These are phyloP conservation scores for Elaeis guineensis DNA, from an alignment of 176 grass and related monocot genomes.

Conservation along the genomic window DNA sequence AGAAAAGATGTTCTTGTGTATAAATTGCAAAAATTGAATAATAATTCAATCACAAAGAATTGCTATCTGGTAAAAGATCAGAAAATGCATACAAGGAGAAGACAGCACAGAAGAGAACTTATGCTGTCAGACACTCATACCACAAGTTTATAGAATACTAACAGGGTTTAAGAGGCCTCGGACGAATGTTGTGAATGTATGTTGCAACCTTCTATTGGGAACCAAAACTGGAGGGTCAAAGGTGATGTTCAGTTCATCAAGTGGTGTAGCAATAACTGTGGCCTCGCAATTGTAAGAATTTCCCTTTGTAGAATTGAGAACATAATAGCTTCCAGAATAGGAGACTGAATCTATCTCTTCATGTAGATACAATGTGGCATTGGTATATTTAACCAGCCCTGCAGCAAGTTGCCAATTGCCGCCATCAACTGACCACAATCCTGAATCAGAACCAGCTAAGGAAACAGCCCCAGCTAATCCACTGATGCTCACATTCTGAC, in stretches of 20 bases:
- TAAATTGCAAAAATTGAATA: too few relatives aligned
- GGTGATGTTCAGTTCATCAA: slow-evolving; percentile 83
- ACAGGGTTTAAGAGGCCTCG: slow-evolving; percentile 79
- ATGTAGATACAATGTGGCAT: slow-evolving; percentile 65
- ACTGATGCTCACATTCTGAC: slow-evolving; percentile 62
- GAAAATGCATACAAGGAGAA: too few relatives aligned
- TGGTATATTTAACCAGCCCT: slow-evolving; percentile 58
- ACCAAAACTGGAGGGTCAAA: slow-evolving; percentile 54
- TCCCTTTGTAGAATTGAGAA: slow-evolving; percentile 61
- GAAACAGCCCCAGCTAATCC: slow-evolving; percentile 76
- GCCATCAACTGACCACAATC: slow-evolving; percentile 72
- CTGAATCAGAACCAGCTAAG: slow-evolving; percentile 72
- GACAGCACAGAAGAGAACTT: too few relatives aligned
- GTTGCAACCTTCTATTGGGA: slow-evolving; percentile 75
- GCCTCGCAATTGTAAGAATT: slow-evolving; percentile 58
- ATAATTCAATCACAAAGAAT: too few relatives aligned
- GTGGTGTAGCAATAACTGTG: slow-evolving; percentile 66
- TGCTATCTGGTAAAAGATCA: too few relatives aligned
- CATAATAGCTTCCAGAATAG: slow-evolving; percentile 54
- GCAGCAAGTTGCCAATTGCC: slow-evolving; percentile 69
- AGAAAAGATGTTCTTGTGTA: too few relatives aligned
- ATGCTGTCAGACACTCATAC: too few relatives aligned
- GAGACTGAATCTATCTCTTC: slow-evolving; percentile 65
- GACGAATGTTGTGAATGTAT: slow-evolving; percentile 78
- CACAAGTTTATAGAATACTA: slow-evolving; percentile 18